These are phyloP conservation scores for Eimeria zaria DNA, from an alignment of 169 alveolate genomes.

Conservation along the genomic window DNA sequence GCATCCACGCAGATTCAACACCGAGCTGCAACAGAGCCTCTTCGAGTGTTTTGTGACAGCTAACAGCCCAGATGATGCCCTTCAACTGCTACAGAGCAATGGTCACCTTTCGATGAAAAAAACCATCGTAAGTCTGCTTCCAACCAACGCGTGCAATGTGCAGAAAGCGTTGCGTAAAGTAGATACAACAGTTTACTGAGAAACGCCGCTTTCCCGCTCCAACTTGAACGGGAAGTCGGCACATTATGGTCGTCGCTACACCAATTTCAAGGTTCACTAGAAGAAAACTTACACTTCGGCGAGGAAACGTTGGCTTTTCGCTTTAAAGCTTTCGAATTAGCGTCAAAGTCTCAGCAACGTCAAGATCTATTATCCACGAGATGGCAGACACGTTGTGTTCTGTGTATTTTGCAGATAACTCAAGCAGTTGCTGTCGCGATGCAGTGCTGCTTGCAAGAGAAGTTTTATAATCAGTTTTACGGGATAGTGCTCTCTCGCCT, in stretches of 20 bases:
- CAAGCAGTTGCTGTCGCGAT: constrained; percentile 81
- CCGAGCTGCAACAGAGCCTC: constrained; percentile 78
- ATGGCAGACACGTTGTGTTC: neutral
- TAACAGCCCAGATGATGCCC: constrained; percentile 69
- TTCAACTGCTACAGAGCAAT: constrained; percentile 46
- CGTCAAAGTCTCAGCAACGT: neutral
- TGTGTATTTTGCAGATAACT: constrained; percentile 41
- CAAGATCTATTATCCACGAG: neutral
- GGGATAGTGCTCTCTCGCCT: constrained; percentile 72
- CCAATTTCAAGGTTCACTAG: neutral
- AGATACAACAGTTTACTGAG: neutral
- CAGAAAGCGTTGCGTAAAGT: neutral
- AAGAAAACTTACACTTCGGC: no score
- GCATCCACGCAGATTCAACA: constrained; percentile 35
- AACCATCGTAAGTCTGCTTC: neutral
- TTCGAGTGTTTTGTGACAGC: constrained; percentile 70
- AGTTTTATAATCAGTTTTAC: constrained; percentile 76
- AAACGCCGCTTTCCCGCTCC: neutral
- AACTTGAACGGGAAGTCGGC: neutral
- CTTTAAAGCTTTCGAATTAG: neutral
- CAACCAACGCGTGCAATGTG: neutral
- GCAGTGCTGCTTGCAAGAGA: constrained; percentile 77
- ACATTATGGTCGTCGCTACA: neutral
- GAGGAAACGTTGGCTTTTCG: no score
- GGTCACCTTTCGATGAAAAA: constrained; percentile 27